phyloP scores from a whole-genome alignment of 2,329 filamentous ascomycete species.

The Thielaviopsis populi region DNA sequence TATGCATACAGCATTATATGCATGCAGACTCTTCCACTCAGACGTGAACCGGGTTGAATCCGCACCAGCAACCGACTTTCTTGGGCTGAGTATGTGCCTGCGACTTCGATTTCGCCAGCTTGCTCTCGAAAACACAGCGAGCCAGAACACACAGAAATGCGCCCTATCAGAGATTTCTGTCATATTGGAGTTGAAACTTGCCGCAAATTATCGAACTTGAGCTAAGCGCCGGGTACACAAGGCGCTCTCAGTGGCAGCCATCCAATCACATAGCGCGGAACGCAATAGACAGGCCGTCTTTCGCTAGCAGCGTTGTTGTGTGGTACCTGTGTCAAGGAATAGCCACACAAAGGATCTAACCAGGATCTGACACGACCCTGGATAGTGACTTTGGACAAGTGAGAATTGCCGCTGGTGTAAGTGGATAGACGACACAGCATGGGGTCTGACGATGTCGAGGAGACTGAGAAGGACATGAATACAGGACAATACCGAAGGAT shows the following conservation, averaged over 20 bases:
- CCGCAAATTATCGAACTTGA: not conserved
- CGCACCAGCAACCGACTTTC: no score
- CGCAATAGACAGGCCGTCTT: not conserved
- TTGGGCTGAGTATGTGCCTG: no score
- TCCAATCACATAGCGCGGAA: slow-evolving; percentile 2
- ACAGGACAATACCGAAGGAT: not conserved
- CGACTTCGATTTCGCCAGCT: no score
- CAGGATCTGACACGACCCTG: not conserved
- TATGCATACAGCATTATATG: not conserved
- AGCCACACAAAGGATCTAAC: not conserved
- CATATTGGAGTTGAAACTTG: not conserved
- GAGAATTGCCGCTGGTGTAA: not conserved
- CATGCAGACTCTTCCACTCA: not conserved
- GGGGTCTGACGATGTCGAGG: not conserved
- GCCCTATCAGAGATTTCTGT: not conserved
- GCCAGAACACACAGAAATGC: not conserved
- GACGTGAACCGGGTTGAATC: not conserved
- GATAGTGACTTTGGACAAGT: not conserved
- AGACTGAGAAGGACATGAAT: not conserved
- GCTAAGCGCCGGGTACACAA: slow-evolving; percentile 5
- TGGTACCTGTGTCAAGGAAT: not conserved
- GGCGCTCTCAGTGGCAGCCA: not conserved
- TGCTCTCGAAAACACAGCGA: no score
- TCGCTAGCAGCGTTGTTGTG: not conserved
- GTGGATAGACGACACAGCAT: not conserved